Evolutionary conservation across 306 rosid genomes (phyloP).

Genomic region (Clitoria ternatea): DNA sequence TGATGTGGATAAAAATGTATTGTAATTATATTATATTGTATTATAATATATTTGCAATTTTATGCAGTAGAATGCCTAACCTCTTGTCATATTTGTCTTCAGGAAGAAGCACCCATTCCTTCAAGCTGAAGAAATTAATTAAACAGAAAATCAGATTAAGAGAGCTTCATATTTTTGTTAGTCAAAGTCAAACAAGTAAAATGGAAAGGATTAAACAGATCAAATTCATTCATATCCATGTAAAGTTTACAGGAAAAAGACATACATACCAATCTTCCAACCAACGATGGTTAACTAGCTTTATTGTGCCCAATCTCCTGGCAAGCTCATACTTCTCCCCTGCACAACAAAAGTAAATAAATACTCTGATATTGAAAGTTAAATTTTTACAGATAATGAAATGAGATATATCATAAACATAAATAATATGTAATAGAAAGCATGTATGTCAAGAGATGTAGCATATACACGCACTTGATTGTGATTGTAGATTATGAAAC

Average conservation of each 20-base stretch:
- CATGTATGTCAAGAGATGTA: neutral
- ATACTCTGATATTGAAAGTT: neutral
- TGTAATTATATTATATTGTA: too few relatives aligned
- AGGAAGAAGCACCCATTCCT: conserved; percentile 71
- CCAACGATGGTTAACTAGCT: conserved; percentile 90
- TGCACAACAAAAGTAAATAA: conserved; percentile 22
- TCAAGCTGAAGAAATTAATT: conserved; percentile 66
- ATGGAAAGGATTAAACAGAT: conserved; percentile 16
- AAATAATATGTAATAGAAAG: conserved; percentile 15
- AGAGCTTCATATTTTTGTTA: neutral
- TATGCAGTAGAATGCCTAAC: conserved; percentile 35
- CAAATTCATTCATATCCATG: neutral
- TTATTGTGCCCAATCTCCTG: conserved; percentile 56
- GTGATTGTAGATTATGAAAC: conserved; percentile 12
- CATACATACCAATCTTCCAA: conserved; percentile 74
- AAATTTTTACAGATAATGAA: neutral
- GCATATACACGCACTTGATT: neutral
- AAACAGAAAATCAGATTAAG: conserved; percentile 16
- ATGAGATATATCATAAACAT: neutral
- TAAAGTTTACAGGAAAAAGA: neutral
- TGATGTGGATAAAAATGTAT: conserved; percentile 1
- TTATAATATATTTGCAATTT: neutral
- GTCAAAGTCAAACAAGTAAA: neutral
- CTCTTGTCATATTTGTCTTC: conserved; percentile 72
- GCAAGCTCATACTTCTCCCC: conserved; percentile 95